Base-by-base conservation (phyloP, 1,284 basidiomycete species). In the Ganoderma sinense region DNA sequence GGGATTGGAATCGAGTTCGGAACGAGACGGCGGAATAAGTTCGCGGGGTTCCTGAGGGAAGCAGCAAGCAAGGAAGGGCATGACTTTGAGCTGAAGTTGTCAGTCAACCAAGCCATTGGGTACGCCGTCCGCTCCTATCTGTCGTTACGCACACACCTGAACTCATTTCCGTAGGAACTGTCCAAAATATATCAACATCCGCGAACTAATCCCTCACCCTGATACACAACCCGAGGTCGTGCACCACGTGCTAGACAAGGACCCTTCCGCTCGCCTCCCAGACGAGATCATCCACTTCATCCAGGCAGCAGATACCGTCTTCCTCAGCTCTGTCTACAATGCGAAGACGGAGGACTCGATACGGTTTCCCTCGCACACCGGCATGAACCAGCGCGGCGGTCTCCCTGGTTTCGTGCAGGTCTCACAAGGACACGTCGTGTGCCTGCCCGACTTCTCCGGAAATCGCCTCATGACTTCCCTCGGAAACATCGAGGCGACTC, bases 371-470 rank as follows among this genome's bases (percentile, higher is more conserved):
- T 56, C 53, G 5, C 53, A 56, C 53, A 56, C 53, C 29, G 53
- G 53, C 53, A 56, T 56, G 53, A 56, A 56, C 29, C 53, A 56
- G 31, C 53, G 53, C 53, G 53, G 29, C 5, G 53, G 53, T 18
- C 53, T 56, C 29, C 53, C 53, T 16, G 53, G 53, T 1, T 56
- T 56, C 53, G 53, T 33, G 2, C 53, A 29, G 1, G 53, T 56
- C 29, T 56, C 53, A 29, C 26, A 33, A 29, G 29, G 29, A 18
- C 53, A 29, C 16, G 16, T 56, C 14, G 53, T 56, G 4, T 56
- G 53, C 14, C 16, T 56, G 11, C 53, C 53, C 31, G 53, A 56
- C 26, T 56, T 56, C 53, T 56, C 53, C 16, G 53, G 53, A 33
- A 56, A 56, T 29, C 53, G 53, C 31, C 53, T 56, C 29, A 14